Percentiles rank a stretch among this genome's conserved stretches.
Evolutionary conservation across 2,329 filamentous ascomycete genomes (phyloP).

Genomic region (Achaetomium macrosporum): DNA sequence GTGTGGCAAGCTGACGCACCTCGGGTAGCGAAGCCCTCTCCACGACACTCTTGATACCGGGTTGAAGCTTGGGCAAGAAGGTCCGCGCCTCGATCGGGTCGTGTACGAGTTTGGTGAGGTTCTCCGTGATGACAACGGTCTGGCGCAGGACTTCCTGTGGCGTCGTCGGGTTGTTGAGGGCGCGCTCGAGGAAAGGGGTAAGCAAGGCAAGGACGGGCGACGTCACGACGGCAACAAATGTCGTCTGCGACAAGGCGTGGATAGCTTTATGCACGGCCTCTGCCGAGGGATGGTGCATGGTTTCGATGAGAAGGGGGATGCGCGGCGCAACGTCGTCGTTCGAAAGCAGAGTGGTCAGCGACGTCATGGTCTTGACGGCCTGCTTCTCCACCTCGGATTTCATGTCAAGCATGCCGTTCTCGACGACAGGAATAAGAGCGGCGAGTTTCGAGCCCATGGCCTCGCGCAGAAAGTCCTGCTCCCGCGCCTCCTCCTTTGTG

Average conservation of each 20-base stretch:
- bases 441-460: constrained; percentile 86
- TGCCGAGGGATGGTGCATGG: constrained; percentile 88
- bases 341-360: constrained; percentile 79
- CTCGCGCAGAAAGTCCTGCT: constrained; percentile 86
- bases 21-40: constrained; percentile 89
- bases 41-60: constrained; percentile 84
- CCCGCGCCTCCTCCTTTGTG: constrained; percentile 74
- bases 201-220: constrained; percentile 91
- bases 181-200: constrained; percentile 89
- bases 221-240: constrained; percentile 95
- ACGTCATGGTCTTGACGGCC: constrained; percentile 86
- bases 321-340: constrained; percentile 95
- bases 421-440: constrained; percentile 81
- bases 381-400: constrained; percentile 86
- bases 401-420: constrained; percentile 92
- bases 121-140: constrained; percentile 94
- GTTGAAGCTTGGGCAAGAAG: constrained; percentile 90
- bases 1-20: constrained; percentile 81
- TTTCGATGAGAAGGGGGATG: constrained; percentile 86
- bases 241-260: constrained; percentile 92
- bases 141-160: constrained; percentile 91
- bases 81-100: constrained; percentile 89
- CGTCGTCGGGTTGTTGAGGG: constrained; percentile 84
- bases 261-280: constrained; percentile 92
- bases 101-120: constrained; percentile 96